Evolutionary conservation across 2,329 filamentous ascomycete genomes (phyloP).

Genomic region (Phaeosphaeria sp.): DNA sequence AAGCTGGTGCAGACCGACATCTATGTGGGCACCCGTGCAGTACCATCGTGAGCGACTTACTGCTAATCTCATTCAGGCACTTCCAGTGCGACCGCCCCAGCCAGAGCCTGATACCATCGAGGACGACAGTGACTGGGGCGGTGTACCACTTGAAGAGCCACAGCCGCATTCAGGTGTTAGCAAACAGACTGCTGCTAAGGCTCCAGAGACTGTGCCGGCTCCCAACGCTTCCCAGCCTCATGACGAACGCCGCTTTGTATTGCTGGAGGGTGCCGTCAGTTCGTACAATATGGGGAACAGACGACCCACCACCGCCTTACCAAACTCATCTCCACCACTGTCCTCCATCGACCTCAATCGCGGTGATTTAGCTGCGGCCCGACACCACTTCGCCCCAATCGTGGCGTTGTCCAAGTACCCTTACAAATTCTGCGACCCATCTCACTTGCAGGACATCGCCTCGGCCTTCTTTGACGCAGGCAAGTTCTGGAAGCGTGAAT

Average conservation of each 20-base stretch:
- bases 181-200: constrained; percentile 14
- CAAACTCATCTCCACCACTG: constrained; percentile 13
- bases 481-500: constrained; percentile 66
- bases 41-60: not conserved
- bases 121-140: constrained; percentile 26
- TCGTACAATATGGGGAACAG: constrained; percentile 26
- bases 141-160: constrained; percentile 23
- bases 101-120: constrained; percentile 6
- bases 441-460: constrained; percentile 55
- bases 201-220: constrained; percentile 1
- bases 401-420: constrained; percentile 64
- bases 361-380: constrained; percentile 42
- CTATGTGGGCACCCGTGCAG: constrained; percentile 6
- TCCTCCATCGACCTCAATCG: constrained; percentile 22
- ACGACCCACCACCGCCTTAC: constrained; percentile 9
- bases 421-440: constrained; percentile 63
- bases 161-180: not conserved
- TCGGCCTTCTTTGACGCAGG: constrained; percentile 64
- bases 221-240: constrained; percentile 7
- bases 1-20: constrained; percentile 29
- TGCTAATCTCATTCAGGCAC: constrained; percentile 4
- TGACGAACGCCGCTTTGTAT: constrained; percentile 29
- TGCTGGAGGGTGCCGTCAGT: constrained; percentile 28
- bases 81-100: constrained; percentile 27
- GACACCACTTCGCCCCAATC: constrained; percentile 51